Base-by-base conservation (phyloP, 768 basidiomycete genomes). In the Leucocoprinus leucothites region DNA sequence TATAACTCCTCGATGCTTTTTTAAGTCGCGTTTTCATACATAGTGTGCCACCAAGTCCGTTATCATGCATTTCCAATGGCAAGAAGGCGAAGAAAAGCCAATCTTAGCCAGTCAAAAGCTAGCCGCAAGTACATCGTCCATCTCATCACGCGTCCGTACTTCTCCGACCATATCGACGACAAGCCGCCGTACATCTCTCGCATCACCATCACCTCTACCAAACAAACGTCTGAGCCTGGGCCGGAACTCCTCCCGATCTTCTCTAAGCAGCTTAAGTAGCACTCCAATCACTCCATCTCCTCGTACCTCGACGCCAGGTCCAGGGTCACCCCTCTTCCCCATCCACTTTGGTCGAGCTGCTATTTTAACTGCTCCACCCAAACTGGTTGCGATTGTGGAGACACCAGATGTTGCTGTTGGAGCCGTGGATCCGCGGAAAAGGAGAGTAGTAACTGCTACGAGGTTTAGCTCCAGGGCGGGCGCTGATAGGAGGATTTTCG, bases 351-450 rank as follows among this genome's bases (percentile, higher is more conserved):
- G 89, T 0, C 76, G 87, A 13, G 87, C 89, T 0, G 84, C 89
- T 13, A 84, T 89, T 42, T 69, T 93, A 69, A 91, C 87, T 9
- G 87, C 87, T 14, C 88, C 91, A n/a, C 92, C 93, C 14, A 85
- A 85, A 64, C 71, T 94, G 25, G 80, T 94, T 16, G 90, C 87
- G 3, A 73, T 94, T 26, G 86, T 94, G 16, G 89, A 89, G 67
- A 93, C 90, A 9, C 90, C 91, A 0, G 93, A 94, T 65, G 86
- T 93, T 8, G 91, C 85, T n/a, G 83, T 92, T 35, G 93, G 93
- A 8, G 89, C 92, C 21, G 89, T 94, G 8, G 93, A 95, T 67
- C 84, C 90, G 16, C 75, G 79, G 67, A 91, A 94, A 77, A 76
- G 88, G 61, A 74, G 93, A 46, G 89, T 94, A 1, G 87, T 92